Evolutionary conservation across 345 rosid species (phyloP).

Genomic region (Aquilaria sinensis): DNA sequence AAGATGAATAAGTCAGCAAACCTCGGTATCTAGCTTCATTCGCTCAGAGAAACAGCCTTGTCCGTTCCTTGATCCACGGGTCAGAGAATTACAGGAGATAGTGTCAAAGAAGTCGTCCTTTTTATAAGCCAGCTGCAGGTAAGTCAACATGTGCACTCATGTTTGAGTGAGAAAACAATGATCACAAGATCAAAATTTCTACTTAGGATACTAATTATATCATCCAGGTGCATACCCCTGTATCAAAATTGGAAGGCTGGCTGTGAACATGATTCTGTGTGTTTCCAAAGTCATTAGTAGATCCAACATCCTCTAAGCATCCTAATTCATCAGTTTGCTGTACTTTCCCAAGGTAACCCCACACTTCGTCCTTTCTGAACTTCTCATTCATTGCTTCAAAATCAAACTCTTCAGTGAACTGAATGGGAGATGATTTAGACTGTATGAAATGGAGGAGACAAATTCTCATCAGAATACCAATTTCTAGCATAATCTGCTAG

Average conservation of each 20-base stretch:
- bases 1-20: constrained; percentile 9
- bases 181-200: too few relatives aligned
- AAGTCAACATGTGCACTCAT: background rate
- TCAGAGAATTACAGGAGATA: constrained; percentile 33
- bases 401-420: constrained; percentile 62
- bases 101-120: constrained; percentile 46
- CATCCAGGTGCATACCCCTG: constrained; percentile 12
- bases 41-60: constrained; percentile 31
- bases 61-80: constrained; percentile 22
- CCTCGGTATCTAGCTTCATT: constrained; percentile 36
- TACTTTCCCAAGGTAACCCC: constrained; percentile 56
- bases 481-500: background rate
- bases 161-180: background rate
- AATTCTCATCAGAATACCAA: background rate
- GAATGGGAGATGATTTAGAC: constrained; percentile 14
- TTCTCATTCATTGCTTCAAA: constrained; percentile 75
- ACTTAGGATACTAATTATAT: background rate
- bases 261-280: constrained; percentile 1
- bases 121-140: constrained; percentile 34
- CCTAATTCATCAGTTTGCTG: constrained; percentile 15
- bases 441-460: constrained; percentile 13
- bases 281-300: constrained; percentile 5
- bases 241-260: constrained; percentile 11
- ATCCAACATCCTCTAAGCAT: constrained; percentile 10
- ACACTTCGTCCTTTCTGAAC: constrained; percentile 60